Evolutionary conservation across 2,329 filamentous ascomycete genomes (phyloP).

Genomic region (Fonsecaea pugnacius): DNA sequence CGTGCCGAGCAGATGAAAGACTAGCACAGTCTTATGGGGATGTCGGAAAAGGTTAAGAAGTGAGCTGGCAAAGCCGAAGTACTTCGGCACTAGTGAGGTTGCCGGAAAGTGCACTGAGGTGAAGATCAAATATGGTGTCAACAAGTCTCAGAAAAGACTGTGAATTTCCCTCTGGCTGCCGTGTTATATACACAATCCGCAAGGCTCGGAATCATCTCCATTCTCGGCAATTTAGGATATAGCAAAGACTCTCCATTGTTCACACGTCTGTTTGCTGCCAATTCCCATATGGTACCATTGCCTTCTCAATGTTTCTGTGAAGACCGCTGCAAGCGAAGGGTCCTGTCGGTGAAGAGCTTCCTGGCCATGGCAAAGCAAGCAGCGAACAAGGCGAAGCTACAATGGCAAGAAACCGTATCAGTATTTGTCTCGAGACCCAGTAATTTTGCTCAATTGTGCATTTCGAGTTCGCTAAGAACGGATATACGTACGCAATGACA

Average conservation of each 20-base stretch:
- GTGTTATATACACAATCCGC: slow-evolving; percentile 45
- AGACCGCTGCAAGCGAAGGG: slow-evolving; percentile 76
- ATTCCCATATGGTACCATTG: background rate
- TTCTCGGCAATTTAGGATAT: slow-evolving; percentile 33
- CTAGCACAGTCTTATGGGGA: background rate
- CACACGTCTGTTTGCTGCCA: background rate
- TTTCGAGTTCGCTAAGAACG: background rate
- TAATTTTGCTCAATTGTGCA: background rate
- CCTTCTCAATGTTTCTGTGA: slow-evolving; percentile 41
- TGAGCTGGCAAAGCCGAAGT: background rate
- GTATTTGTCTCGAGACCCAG: background rate
- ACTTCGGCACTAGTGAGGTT: background rate
- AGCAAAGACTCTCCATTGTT: slow-evolving; percentile 5
- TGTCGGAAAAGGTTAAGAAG: background rate
- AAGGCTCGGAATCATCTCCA: slow-evolving; percentile 37
- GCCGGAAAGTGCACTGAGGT: background rate
- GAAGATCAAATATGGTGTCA: slow-evolving; percentile 1
- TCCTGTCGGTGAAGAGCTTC: slow-evolving; percentile 89
- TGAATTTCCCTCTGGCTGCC: slow-evolving; percentile 9
- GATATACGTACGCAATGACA: slow-evolving; percentile 74
- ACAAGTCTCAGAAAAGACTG: slow-evolving; percentile 5
- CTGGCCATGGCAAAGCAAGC: slow-evolving; percentile 79
- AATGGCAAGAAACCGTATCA: slow-evolving; percentile 8
- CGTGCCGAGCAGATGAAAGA: background rate
- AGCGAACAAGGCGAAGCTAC: slow-evolving; percentile 70